Percentiles rank a stretch among this genome's conserved stretches.
Conservation (phyloP, 1,284 basidiomycete species). For the Rhodofomes roseus region DNA sequence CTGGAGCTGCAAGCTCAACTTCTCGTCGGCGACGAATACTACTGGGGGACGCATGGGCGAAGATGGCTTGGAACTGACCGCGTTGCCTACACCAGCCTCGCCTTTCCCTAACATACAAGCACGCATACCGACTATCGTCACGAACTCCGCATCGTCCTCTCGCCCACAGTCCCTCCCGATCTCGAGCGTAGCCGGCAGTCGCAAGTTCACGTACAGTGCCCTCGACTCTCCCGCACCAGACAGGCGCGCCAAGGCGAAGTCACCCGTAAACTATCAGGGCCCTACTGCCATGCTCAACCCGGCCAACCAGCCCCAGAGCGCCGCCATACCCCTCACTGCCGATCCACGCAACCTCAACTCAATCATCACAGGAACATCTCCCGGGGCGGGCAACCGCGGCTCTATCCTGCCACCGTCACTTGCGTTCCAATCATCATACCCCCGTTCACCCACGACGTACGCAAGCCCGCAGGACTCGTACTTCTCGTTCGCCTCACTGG, state of each 20-base stretch:
- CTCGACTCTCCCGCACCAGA: conserved; percentile 18
- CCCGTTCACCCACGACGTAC: conserved; percentile 47
- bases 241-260: conserved; percentile 16
- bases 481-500: conserved; percentile 12
- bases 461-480: conserved; percentile 27
- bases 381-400: conserved; percentile 16
- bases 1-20: conserved; percentile 86
- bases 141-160: conserved; percentile 7
- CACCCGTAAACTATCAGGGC: conserved; percentile 36
- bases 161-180: neutral
- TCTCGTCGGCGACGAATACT: conserved; percentile 42
- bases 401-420: conserved; percentile 38
- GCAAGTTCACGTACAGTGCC: conserved; percentile 51
- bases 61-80: conserved; percentile 36
- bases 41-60: conserved; percentile 6
- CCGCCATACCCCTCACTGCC: conserved; percentile 10
- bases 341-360: conserved; percentile 18
- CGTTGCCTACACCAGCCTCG: conserved; percentile 68
- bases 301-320: conserved; percentile 25
- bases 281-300: conserved; percentile 31
- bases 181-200: conserved; percentile 47
- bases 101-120: conserved; percentile 52
- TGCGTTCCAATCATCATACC: conserved; percentile 33
- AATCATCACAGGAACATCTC: conserved; percentile 12
- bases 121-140: neutral